These are phyloP conservation scores for Anisodus acutangulus DNA, from an alignment of 257 asterid species.

Conservation along the genomic window DNA sequence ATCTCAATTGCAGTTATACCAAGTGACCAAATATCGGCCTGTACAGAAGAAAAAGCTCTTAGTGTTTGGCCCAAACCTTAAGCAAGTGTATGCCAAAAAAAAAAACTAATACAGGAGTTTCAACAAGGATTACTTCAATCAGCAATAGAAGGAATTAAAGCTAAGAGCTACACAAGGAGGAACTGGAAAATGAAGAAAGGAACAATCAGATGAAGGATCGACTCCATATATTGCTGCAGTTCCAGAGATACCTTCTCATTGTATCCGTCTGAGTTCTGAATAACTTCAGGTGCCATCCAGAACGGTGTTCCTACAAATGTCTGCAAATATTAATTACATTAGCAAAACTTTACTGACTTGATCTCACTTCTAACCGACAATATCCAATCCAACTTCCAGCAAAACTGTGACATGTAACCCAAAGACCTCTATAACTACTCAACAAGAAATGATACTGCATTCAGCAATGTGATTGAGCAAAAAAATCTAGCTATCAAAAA, in stretches of 20 bases:
- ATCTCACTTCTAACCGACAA: background rate
- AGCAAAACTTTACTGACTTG: constrained; percentile 38
- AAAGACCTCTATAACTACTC: background rate
- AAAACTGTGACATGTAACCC: constrained; percentile 19
- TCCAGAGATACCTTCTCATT: constrained; percentile 79
- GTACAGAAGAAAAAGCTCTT: constrained; percentile 42
- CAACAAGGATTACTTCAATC: constrained; percentile 16
- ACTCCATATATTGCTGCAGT: constrained; percentile 25
- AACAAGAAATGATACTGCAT: background rate
- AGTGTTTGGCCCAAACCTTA: background rate
- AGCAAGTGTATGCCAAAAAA: background rate
- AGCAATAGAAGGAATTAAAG: constrained; percentile 20
- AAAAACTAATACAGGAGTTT: constrained; percentile 7
- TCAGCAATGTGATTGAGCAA: background rate
- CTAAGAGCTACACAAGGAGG: constrained; percentile 8
- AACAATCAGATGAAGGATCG: constrained; percentile 18
- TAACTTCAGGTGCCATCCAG: constrained; percentile 99
- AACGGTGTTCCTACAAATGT: constrained; percentile 99
- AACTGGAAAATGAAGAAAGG: constrained; percentile 2
- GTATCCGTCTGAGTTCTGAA: constrained; percentile 97
- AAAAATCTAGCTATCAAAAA: background rate
- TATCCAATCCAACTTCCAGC: constrained; percentile 19
- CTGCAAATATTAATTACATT: constrained; percentile 69
- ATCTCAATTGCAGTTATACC: constrained; percentile 98
- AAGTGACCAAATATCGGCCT: constrained; percentile 99